Evolutionary conservation across 2,329 filamentous ascomycete species (phyloP), one percentile per base, ranked within the genome.

Genomic region (Podosphaera fusca): DNA sequence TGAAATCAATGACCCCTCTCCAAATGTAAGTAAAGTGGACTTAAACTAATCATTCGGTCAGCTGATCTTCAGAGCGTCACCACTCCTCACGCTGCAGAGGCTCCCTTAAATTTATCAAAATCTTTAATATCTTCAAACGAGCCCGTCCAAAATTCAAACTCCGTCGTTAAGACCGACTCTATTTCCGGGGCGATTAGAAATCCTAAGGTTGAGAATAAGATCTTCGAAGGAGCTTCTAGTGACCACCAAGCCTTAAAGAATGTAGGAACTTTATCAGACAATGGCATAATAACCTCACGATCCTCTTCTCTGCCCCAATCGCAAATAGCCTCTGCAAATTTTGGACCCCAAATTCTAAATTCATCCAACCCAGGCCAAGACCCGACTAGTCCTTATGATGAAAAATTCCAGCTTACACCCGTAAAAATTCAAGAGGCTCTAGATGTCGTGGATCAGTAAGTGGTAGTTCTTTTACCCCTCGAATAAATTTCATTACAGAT

Each of bases 131-230:
- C 83, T 46, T 84, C 88, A 56, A 81, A 78, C 65, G 78, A 87
- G 64, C 86, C 82, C 70, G 83, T 88, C 66, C 73, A 80, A 62
- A 76, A 81, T 66, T 82, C 83, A 29, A 70, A 77, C 56, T 72
- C 74, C 49, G 71, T 74, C 5, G 78, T 83, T n/a, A 84, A 87
- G 67, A 83, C 85, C 9, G 81, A 81, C 62, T 81, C 75, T 42
- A 73, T 80, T 58, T 70, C 78, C 35, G 73, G 76, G 47, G 82
- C 84, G 64, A 82, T 88, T 6, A 84, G 85, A 64, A 88, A 88
- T 77, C 78, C 77, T 58, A 73, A 75, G 58, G 74, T 87, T 3
- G 84, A 88, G 71, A 72, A 79, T 46, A 84, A 87, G 70, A 75
- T 87, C 56, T 76, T 83, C 68, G 72, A 75, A 9, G 83, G 81